phyloP scores from a whole-genome alignment of 371 early-diverging fungal genomes.

The Apophysomyces trapeziformis region DNA sequence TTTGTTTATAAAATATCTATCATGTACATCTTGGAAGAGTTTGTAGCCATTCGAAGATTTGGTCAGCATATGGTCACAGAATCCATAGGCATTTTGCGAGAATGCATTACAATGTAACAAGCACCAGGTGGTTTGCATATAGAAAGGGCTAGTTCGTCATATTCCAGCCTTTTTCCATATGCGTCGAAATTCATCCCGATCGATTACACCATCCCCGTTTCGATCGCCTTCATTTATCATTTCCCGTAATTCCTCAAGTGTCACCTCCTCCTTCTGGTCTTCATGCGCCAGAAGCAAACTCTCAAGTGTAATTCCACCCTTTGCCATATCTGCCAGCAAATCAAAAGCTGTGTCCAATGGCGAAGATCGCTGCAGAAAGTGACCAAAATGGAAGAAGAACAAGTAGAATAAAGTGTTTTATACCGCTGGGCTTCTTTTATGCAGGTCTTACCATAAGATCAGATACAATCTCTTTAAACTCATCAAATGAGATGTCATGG shows the following conservation, averaged over 20 bases:
- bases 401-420: too few relatives aligned
- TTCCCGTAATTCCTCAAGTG: constrained; percentile 33
- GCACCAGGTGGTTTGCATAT: too few relatives aligned
- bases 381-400: background rate
- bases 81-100: too few relatives aligned
- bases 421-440: background rate
- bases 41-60: too few relatives aligned
- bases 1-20: too few relatives aligned
- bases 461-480: constrained; percentile 33
- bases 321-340: constrained; percentile 24
- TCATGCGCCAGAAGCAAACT: constrained; percentile 30
- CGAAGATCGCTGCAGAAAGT: background rate
- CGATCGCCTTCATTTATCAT: constrained; percentile 47
- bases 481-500: constrained; percentile 29
- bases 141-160: background rate
- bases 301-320: constrained; percentile 34
- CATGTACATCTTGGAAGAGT: too few relatives aligned
- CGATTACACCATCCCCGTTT: constrained; percentile 47
- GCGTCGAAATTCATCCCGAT: constrained; percentile 34
- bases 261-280: constrained; percentile 32
- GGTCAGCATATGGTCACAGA: too few relatives aligned
- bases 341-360: constrained; percentile 22
- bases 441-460: constrained; percentile 29
- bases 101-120: too few relatives aligned
- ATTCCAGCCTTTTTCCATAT: constrained; percentile 36